Conservation (phyloP, 352 stramenopile genomes). For the Thraustochytrium sp. region DNA sequence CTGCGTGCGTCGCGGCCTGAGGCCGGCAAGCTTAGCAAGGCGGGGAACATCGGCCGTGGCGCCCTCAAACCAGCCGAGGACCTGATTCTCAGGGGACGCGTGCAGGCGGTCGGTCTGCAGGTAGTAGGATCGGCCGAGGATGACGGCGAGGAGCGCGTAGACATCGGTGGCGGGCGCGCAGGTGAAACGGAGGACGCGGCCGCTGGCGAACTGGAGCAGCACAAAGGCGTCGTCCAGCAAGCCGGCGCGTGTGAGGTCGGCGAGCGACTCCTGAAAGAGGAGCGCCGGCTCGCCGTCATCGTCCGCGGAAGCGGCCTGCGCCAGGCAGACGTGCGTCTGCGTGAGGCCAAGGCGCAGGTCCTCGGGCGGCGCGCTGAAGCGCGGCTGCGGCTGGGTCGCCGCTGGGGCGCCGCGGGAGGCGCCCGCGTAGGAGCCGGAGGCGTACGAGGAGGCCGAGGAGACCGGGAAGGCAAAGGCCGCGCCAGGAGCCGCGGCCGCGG, state of each 20-base stretch:
- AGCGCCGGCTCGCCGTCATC: not conserved
- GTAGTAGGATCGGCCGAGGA: not conserved
- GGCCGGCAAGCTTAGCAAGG: not conserved
- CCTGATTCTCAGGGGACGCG: not conserved
- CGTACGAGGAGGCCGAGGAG: not conserved
- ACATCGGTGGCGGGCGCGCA: not conserved
- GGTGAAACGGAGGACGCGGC: not conserved
- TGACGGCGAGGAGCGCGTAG: not conserved
- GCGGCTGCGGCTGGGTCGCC: not conserved
- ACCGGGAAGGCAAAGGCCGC: too few relatives aligned
- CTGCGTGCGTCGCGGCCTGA: not conserved
- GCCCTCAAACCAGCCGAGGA: not conserved
- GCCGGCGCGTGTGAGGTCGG: not conserved
- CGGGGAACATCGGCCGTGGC: not conserved
- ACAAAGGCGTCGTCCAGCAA: not conserved
- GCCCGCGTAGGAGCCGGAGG: too few relatives aligned
- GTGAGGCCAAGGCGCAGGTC: not conserved
- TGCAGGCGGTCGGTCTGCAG: not conserved
- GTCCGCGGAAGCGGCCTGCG: not conserved
- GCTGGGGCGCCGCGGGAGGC: too few relatives aligned
- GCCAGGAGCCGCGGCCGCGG: not conserved
- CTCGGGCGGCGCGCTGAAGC: not conserved
- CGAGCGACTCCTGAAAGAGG: not conserved
- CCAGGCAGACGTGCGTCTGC: not conserved
- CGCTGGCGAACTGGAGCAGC: not conserved